Evolutionary conservation across 1,139 yeast genomes (phyloP).

Genomic region (Yamadazyma diospyri): DNA sequence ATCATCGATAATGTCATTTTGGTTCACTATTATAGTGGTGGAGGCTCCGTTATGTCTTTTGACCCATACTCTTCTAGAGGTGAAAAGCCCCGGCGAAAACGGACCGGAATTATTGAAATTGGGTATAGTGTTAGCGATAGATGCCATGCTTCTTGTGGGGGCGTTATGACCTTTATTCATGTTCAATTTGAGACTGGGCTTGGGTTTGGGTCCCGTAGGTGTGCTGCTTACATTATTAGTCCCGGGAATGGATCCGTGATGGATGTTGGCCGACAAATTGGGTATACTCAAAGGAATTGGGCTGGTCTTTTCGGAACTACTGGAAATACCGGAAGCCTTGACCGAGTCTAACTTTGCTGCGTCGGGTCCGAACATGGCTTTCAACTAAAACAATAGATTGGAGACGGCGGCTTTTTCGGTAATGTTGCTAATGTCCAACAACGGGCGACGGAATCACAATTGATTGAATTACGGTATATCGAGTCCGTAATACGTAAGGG

Average conservation of each 20-base stretch:
- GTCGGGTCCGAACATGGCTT: too few relatives aligned
- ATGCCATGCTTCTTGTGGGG: constrained; percentile 11
- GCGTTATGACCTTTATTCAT: constrained; percentile 10
- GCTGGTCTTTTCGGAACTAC: not conserved
- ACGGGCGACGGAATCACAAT: too few relatives aligned
- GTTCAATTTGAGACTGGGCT: constrained; percentile 16
- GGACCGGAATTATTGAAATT: constrained; percentile 15
- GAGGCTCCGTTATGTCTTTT: constrained; percentile 55
- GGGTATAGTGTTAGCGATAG: constrained; percentile 14
- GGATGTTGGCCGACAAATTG: not conserved
- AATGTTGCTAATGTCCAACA: too few relatives aligned
- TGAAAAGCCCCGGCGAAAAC: constrained; percentile 16
- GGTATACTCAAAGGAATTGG: too few relatives aligned
- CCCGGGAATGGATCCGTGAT: too few relatives aligned
- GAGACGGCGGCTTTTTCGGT: too few relatives aligned
- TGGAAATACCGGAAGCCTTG: too few relatives aligned
- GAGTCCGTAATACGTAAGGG: too few relatives aligned
- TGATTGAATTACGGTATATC: too few relatives aligned
- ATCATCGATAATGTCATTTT: constrained; percentile 67
- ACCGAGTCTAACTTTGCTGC: too few relatives aligned
- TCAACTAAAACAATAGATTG: too few relatives aligned
- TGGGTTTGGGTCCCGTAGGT: constrained; percentile 4
- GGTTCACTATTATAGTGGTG: constrained; percentile 58
- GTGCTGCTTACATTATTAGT: not conserved
- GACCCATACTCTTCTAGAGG: constrained; percentile 59